These are phyloP conservation scores for Aspergillus kassunensis DNA, from an alignment of 495 filamentous ascomycete genomes.

Conservation along the genomic window DNA sequence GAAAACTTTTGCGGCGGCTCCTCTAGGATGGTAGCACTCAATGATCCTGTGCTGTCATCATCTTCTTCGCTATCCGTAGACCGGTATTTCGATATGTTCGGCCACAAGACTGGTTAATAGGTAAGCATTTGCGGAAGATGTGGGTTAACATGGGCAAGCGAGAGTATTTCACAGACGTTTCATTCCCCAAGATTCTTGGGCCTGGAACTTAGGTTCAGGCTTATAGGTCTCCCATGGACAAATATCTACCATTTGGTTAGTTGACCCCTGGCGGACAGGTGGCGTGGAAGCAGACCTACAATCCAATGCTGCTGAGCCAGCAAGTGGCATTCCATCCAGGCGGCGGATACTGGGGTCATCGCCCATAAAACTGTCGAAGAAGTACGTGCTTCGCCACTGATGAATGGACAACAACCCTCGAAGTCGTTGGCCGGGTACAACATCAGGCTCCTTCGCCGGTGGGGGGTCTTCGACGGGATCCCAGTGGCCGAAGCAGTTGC, in stretches of 20 bases:
- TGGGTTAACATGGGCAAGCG: background rate
- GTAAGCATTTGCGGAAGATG: conserved; percentile 10
- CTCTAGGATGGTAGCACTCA: background rate
- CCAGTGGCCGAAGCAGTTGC: background rate
- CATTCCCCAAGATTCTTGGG: too few relatives aligned
- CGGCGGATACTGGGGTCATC: background rate
- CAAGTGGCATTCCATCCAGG: conserved; percentile 13
- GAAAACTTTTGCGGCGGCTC: conserved; percentile 7
- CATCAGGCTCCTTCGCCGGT: conserved; percentile 3
- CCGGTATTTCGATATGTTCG: too few relatives aligned
- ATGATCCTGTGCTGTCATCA: background rate
- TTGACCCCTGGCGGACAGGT: background rate
- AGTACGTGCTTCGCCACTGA: conserved; percentile 11
- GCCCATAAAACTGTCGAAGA: background rate
- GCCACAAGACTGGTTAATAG: conserved; percentile 9
- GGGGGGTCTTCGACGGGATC: conserved; percentile 14
- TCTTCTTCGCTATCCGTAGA: background rate
- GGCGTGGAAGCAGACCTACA: conserved; percentile 6
- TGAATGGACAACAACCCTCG: conserved; percentile 13
- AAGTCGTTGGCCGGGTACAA: conserved; percentile 14
- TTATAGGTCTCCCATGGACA: background rate
- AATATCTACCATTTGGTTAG: background rate
- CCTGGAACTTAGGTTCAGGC: background rate
- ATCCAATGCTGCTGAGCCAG: conserved; percentile 15
- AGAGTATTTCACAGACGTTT: too few relatives aligned